phyloP scores from a whole-genome alignment of 2,329 filamentous ascomycete genomes.

The Beauveria sp. region DNA sequence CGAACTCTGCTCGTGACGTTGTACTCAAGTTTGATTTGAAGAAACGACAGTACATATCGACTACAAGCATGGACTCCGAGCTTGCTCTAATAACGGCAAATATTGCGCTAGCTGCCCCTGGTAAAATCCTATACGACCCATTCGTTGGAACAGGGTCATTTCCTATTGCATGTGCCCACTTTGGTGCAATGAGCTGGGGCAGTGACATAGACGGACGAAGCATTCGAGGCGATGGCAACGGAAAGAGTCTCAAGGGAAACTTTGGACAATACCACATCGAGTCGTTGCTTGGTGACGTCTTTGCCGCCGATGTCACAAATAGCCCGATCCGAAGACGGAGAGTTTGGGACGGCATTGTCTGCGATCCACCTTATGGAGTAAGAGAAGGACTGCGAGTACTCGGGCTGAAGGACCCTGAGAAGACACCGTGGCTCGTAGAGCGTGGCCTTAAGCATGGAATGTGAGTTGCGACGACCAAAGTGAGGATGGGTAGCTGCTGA shows the following conservation, averaged over 20 bases:
- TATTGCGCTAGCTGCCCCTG: constrained; percentile 72
- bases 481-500: constrained; percentile 12
- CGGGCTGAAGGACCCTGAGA: constrained; percentile 62
- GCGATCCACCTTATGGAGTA: constrained; percentile 93
- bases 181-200: constrained; percentile 75
- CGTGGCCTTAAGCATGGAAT: constrained; percentile 63
- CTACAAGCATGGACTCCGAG: constrained; percentile 96
- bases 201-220: constrained; percentile 91
- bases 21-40: constrained; percentile 78
- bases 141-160: constrained; percentile 96
- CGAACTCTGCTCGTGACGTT: constrained; percentile 56
- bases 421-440: constrained; percentile 52
- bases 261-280: constrained; percentile 75
- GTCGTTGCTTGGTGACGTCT: constrained; percentile 63
- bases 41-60: constrained; percentile 87
- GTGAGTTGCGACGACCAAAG: constrained; percentile 36
- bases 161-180: constrained; percentile 81
- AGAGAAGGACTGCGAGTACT: constrained; percentile 86
- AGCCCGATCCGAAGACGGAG: constrained; percentile 59
- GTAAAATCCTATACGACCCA: constrained; percentile 85
- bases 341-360: constrained; percentile 83
- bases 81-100: constrained; percentile 88
- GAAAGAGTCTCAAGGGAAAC: constrained; percentile 54
- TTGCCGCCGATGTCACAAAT: constrained; percentile 83
- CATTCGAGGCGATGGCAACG: constrained; percentile 62